Evolutionary conservation across 805 yeast species (phyloP).

Genomic region (Wickerhamiella alocasiicola): DNA sequence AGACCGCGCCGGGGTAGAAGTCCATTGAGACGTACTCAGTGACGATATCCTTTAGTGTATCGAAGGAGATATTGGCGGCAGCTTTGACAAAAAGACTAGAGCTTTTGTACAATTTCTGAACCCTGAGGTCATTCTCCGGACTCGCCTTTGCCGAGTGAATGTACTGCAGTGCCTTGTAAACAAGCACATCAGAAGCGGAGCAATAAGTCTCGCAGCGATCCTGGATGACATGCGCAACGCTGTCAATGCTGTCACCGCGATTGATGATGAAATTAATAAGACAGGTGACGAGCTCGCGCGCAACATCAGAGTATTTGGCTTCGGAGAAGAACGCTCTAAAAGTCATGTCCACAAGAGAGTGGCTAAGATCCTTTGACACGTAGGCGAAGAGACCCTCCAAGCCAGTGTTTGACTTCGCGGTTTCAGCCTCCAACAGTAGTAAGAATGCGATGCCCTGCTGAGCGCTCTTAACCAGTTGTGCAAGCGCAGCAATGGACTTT

Average conservation of each 20-base stretch:
- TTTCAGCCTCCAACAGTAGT: slow-evolving; percentile 66
- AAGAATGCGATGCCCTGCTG: slow-evolving; percentile 87
- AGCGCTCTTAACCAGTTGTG: slow-evolving; percentile 61
- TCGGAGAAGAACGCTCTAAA: slow-evolving; percentile 74
- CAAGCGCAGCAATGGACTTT: slow-evolving; percentile 67
- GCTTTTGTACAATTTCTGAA: slow-evolving; percentile 58
- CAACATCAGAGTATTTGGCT: slow-evolving; percentile 33
- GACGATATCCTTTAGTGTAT: slow-evolving; percentile 69
- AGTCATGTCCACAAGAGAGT: slow-evolving; percentile 44
- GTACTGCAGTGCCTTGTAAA: slow-evolving; percentile 88
- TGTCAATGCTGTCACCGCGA: slow-evolving; percentile 86
- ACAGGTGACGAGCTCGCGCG: slow-evolving; percentile 78
- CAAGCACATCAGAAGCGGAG: slow-evolving; percentile 82
- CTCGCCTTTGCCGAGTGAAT: slow-evolving; percentile 52
- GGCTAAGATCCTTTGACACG: slow-evolving; percentile 57
- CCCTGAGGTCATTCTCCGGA: slow-evolving; percentile 53
- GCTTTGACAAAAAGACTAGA: slow-evolving; percentile 67
- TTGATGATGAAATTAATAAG: slow-evolving; percentile 79
- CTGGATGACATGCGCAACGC: slow-evolving; percentile 75
- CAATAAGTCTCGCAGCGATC: slow-evolving; percentile 92
- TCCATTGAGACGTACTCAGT: slow-evolving; percentile 65
- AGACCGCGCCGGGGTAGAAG: slow-evolving; percentile 75
- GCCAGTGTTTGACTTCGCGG: slow-evolving; percentile 29
- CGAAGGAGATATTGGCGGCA: slow-evolving; percentile 62
- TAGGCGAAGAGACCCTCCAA: slow-evolving; percentile 60